These are phyloP conservation scores for Termitomyces sp. DNA, from an alignment of 1,284 basidiomycete species.

Conservation along the genomic window DNA sequence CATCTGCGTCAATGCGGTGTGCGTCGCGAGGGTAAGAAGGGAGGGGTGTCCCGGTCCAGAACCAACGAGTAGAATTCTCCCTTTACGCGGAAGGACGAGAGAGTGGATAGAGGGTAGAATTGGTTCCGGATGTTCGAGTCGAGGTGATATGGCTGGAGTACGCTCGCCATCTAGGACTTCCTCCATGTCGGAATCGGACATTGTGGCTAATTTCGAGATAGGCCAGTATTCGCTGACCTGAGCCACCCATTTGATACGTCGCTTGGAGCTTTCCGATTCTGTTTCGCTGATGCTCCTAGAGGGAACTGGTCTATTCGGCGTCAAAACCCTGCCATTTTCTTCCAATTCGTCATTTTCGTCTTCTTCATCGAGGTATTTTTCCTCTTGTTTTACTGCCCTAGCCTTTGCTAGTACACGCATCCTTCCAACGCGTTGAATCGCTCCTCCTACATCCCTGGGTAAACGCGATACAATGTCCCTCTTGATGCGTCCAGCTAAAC, in stretches of 20 bases:
- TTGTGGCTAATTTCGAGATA: slow-evolving; percentile 66
- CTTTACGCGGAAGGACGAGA: slow-evolving; percentile 35
- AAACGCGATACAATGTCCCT: slow-evolving; percentile 80
- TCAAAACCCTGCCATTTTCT: slow-evolving; percentile 55
- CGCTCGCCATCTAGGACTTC: slow-evolving; percentile 48
- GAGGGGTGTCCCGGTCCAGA: slow-evolving; percentile 94
- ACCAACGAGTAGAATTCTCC: slow-evolving; percentile 84
- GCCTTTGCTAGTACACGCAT: slow-evolving; percentile 64
- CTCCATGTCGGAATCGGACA: slow-evolving; percentile 69
- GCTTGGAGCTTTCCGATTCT: slow-evolving; percentile 43
- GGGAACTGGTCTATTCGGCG: slow-evolving; percentile 80
- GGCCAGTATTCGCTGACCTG: slow-evolving; percentile 96
- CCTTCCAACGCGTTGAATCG: slow-evolving; percentile 73
- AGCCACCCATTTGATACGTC: slow-evolving; percentile 84
- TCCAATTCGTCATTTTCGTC: slow-evolving; percentile 43
- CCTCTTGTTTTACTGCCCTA: slow-evolving; percentile 16
- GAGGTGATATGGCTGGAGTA: slow-evolving; percentile 16
- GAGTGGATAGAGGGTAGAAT: slow-evolving; percentile 24
- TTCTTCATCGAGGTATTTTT: slow-evolving; percentile 19
- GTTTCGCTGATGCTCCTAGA: slow-evolving; percentile 48
- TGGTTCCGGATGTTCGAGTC: slow-evolving; percentile 14
- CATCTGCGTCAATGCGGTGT: slow-evolving; percentile 71
- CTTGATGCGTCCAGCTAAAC: slow-evolving; percentile 76
- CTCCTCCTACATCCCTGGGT: slow-evolving; percentile 70
- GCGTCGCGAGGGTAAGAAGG: slow-evolving; percentile 85